A percentile compares a stretch with the other conserved stretches of the same genome.
Conservation (phyloP, 805 yeast species). For the Candida incommunis region DNA sequence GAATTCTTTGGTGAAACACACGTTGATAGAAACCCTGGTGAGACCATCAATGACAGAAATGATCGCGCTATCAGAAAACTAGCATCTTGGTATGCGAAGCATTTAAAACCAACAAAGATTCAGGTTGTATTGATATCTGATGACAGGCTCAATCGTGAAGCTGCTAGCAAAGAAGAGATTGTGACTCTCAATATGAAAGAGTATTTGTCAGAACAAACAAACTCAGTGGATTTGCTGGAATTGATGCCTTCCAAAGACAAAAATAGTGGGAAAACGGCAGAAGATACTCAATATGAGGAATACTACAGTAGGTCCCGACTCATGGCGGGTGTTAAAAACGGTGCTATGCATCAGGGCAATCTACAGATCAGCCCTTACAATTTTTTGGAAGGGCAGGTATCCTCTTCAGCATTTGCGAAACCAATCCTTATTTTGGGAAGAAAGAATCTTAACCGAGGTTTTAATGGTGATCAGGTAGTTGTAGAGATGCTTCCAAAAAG, state of each 20-base stretch:
- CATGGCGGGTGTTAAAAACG: constrained; percentile 82
- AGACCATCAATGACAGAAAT: constrained; percentile 75
- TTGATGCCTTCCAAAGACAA: constrained; percentile 42
- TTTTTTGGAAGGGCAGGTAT: constrained; percentile 73
- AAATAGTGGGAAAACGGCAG: constrained; percentile 16
- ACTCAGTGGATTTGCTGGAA: constrained; percentile 62
- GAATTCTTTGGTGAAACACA: constrained; percentile 70
- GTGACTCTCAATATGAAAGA: constrained; percentile 43
- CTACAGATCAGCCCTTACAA: constrained; percentile 75
- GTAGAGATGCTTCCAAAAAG: constrained; percentile 76
- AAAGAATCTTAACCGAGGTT: constrained; percentile 75
- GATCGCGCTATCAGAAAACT: constrained; percentile 78
- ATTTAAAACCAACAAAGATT: constrained; percentile 29
- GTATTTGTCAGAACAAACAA: constrained; percentile 59
- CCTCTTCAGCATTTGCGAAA: constrained; percentile 55
- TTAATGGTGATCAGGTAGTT: constrained; percentile 83
- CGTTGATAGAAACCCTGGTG: constrained; percentile 45
- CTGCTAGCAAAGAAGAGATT: constrained; percentile 41
- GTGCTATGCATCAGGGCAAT: constrained; percentile 75
- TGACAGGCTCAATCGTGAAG: constrained; percentile 50
- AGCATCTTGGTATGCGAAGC: constrained; percentile 57
- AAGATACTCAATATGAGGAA: constrained; percentile 54
- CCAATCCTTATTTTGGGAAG: constrained; percentile 76
- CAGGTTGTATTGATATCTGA: constrained; percentile 43
- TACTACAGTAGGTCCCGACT: constrained; percentile 70